Percentiles rank a stretch among this genome's conserved stretches.
These are phyloP conservation scores for Ganoderma meredithae DNA, from an alignment of 1,284 basidiomycete species.

Conservation along the genomic window DNA sequence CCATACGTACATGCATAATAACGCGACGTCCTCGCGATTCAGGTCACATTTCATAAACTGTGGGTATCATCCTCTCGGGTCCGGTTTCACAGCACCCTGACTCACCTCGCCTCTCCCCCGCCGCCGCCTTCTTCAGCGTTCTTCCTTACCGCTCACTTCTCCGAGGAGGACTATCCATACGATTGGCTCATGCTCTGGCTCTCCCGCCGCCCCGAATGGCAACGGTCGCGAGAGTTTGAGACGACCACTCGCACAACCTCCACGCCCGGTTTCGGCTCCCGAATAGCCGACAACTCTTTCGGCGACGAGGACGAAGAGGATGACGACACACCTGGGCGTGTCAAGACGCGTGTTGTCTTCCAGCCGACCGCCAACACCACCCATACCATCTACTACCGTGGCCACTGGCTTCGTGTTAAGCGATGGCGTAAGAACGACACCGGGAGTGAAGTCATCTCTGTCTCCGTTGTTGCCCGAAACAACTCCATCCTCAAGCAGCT, in stretches of 20 bases:
- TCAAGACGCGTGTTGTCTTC: slow-evolving; percentile 82
- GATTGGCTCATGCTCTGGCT: slow-evolving; percentile 88
- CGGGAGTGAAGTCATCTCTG: slow-evolving; percentile 74
- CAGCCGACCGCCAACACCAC: slow-evolving; percentile 85
- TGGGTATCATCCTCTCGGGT: slow-evolving; percentile 48
- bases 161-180: slow-evolving; percentile 84
- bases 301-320: slow-evolving; percentile 65
- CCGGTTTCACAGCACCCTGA: slow-evolving; percentile 26
- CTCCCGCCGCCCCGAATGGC: slow-evolving; percentile 81
- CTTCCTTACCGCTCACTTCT: slow-evolving; percentile 87
- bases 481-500: slow-evolving; percentile 85
- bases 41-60: slow-evolving; percentile 86
- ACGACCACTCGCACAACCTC: slow-evolving; percentile 73
- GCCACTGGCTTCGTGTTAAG: slow-evolving; percentile 80
- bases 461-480: slow-evolving; percentile 81
- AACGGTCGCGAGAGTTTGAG: slow-evolving; percentile 84
- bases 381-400: slow-evolving; percentile 83
- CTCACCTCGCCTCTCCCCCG: slow-evolving; percentile 24
- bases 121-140: slow-evolving; percentile 59
- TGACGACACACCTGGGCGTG: slow-evolving; percentile 63
- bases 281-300: slow-evolving; percentile 62
- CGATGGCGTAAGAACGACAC: slow-evolving; percentile 71
- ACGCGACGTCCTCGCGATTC: slow-evolving; percentile 18
- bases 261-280: slow-evolving; percentile 56
- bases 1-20: slow-evolving; percentile 22